phyloP scores from a whole-genome alignment of 306 rosid species.

The Erythrophleum fordii region DNA sequence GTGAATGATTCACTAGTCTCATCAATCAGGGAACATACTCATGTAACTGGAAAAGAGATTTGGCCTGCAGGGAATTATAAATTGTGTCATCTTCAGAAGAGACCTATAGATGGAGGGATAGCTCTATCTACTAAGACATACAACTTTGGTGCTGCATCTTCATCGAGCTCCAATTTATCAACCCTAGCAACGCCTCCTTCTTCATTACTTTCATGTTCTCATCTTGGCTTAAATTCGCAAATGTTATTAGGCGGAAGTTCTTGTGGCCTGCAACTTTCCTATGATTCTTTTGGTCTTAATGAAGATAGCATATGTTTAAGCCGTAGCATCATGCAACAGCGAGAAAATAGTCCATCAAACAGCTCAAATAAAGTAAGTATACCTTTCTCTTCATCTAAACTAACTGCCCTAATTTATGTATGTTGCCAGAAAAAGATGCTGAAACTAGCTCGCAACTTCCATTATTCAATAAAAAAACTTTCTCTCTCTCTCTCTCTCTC shows the following conservation, averaged over 20 bases:
- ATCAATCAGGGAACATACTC: background rate
- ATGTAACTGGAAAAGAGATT: conserved; percentile 33
- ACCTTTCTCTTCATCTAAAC: background rate
- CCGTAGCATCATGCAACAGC: conserved; percentile 41
- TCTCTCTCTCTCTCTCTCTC: too few species aligned
- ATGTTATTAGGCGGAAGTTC: conserved; percentile 26
- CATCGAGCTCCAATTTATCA: conserved; percentile 23
- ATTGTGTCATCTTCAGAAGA: background rate
- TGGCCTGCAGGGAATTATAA: conserved; percentile 13
- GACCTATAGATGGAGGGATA: conserved; percentile 32
- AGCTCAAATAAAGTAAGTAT: conserved; percentile 53
- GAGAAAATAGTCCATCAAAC: conserved; percentile 50
- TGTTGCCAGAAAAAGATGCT: background rate
- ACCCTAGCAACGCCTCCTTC: conserved; percentile 33
- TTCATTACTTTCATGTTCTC: conserved; percentile 48
- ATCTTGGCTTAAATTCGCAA: conserved; percentile 46
- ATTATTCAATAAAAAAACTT: too few species aligned
- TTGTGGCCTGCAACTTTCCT: conserved; percentile 13
- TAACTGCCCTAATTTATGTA: background rate
- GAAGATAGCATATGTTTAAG: conserved; percentile 34
- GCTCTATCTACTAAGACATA: conserved; percentile 31
- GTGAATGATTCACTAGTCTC: conserved; percentile 21
- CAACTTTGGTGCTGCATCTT: conserved; percentile 32
- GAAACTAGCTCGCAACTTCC: too few species aligned
- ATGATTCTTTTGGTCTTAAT: conserved; percentile 34